These are phyloP conservation scores for Neurospora tetrasperma DNA, from an alignment of 495 filamentous ascomycete genomes.

Conservation along the genomic window DNA sequence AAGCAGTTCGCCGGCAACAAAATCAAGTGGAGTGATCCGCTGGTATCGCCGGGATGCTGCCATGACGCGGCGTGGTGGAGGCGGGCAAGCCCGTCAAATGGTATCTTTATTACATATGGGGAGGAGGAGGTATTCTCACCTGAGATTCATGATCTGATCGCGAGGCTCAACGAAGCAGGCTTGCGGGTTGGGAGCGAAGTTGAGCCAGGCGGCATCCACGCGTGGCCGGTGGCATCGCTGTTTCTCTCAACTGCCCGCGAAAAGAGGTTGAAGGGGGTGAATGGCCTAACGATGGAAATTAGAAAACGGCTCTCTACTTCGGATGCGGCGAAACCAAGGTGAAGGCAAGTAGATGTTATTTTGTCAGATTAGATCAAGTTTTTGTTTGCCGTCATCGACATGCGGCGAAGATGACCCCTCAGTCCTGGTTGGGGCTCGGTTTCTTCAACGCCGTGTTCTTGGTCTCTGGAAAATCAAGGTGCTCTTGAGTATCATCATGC, in stretches of 20 bases:
- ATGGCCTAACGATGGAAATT: constrained; percentile 42
- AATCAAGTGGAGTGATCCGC: constrained; percentile 35
- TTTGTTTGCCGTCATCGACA: constrained; percentile 34
- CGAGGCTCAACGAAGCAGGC: constrained; percentile 35
- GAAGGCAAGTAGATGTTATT: not conserved
- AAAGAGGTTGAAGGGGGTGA: constrained; percentile 49
- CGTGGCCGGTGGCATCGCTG: constrained; percentile 65
- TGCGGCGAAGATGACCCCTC: constrained; percentile 41
- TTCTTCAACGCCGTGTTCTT: constrained; percentile 29
- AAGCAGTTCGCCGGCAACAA: constrained; percentile 49
- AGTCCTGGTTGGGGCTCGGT: constrained; percentile 25
- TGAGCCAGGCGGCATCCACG: constrained; percentile 58
- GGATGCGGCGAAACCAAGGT: constrained; percentile 1
- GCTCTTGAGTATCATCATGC: constrained; percentile 37
- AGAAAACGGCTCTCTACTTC: constrained; percentile 19
- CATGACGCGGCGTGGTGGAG: constrained; percentile 53
- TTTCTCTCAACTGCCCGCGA: constrained; percentile 49
- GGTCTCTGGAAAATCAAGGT: constrained; percentile 29
- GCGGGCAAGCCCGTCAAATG: constrained; percentile 44
- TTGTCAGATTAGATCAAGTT: constrained; percentile 49
- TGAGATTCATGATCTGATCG: constrained; percentile 46
- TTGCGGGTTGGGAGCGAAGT: constrained; percentile 36
- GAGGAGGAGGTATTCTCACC: constrained; percentile 61
- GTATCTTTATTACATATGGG: constrained; percentile 56
- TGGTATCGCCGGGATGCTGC: constrained; percentile 59